Evolutionary conservation across 2,329 filamentous ascomycete species (phyloP), one percentile per base, ranked within the genome.

Genomic region (Acarospora socialis): DNA sequence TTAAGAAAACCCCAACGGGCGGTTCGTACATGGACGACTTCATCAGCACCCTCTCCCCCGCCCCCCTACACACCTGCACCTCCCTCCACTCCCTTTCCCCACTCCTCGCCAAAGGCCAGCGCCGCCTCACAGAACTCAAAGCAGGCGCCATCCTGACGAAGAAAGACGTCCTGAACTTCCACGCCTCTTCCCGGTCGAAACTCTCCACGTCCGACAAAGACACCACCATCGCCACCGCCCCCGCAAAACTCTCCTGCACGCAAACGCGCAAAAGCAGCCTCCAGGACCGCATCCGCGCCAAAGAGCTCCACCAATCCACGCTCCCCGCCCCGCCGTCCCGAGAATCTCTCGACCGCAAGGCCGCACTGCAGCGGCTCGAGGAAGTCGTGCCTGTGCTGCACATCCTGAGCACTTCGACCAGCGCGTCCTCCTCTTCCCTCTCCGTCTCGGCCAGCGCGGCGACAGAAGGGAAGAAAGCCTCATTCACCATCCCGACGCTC

Each of bases 231-330:
- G 6, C 24, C 6, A 14, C 14, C 20, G 8, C 23, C 9, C 33
- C 39, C 3, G 32, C 28, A 4, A 49, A 48, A 46, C 52, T 38
- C 28, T 45, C 37, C 27, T 50, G 40, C 31, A 47, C 41, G 21
- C 49, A 47, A 5, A 42, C 33, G 45, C 56, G 58, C 12, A 52
- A 55, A 30, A 73, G 78, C 59, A 72, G 70, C 32, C 69, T 92
- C 15, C 64, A 90, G 35, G 80, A 86, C 51, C 76, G 80, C 29
- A 70, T 92, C 41, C 75, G 78, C 40, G 63, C 68, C 33, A 87
- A 87, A 59, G 70, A 80, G 43, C 53, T 43, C 21, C 50, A 46
- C 18, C 59, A 57, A 61, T 68, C 50, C 50, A 68, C 50, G 47
- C 59, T 39, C 42, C 57, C 38, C 31, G 56, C 37, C 35, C 61